A percentile compares a stretch with the other conserved stretches of the same genome.
phyloP scores from a whole-genome alignment of 225 moss, liverwort and hornwort genomes.

The Anthoceros angustus region DNA sequence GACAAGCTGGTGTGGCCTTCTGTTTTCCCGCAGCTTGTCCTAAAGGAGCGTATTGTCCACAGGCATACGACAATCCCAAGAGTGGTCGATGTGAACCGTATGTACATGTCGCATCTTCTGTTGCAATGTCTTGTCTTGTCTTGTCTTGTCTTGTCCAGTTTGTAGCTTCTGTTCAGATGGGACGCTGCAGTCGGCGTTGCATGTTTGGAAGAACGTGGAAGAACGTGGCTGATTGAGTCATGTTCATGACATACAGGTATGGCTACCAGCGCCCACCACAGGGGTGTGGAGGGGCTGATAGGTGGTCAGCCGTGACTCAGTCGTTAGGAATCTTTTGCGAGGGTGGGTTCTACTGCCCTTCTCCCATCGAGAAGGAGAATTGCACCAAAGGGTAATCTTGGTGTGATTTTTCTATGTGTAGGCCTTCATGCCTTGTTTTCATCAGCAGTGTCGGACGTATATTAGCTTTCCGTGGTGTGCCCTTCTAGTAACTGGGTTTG shows the following conservation, averaged over 20 bases:
- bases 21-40: constrained; percentile 50
- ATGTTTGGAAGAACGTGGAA: no score
- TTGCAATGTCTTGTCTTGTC: neutral
- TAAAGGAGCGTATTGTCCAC: constrained; percentile 60
- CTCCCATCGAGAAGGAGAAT: constrained; percentile 18
- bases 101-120: constrained; percentile 15
- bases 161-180: neutral
- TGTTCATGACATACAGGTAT: constrained; percentile 27
- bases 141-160: neutral
- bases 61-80: constrained; percentile 16
- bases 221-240: no score
- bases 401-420: neutral
- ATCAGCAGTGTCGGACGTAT: neutral
- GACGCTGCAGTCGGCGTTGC: no score
- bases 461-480: neutral
- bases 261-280: constrained; percentile 31
- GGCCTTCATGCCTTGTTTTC: neutral
- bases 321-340: constrained; percentile 35
- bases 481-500: neutral
- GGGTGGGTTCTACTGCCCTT: constrained; percentile 47
- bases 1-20: neutral
- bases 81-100: constrained; percentile 55
- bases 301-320: constrained; percentile 38
- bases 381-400: constrained; percentile 25
- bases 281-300: constrained; percentile 77